These are phyloP conservation scores for Paramecium biaurelia DNA, from an alignment of 73 alveolate species.

Conservation along the genomic window DNA sequence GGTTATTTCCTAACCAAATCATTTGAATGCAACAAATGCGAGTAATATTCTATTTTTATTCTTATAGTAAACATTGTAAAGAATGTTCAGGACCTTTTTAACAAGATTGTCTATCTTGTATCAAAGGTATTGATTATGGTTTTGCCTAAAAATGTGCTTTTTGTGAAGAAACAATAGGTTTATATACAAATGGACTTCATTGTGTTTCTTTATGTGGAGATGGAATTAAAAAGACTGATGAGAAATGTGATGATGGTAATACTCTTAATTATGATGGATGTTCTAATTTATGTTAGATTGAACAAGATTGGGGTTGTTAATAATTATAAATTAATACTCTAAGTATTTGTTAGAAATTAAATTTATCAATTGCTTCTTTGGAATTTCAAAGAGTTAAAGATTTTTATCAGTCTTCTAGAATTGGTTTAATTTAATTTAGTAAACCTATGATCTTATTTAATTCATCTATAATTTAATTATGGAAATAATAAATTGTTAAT, in stretches of 20 bases:
- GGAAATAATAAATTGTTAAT: background rate
- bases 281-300: background rate
- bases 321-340: background rate
- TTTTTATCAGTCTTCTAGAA: background rate
- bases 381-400: background rate
- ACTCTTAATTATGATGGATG: conserved; percentile 59
- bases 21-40: background rate
- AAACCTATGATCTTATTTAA: background rate
- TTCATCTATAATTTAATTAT: background rate
- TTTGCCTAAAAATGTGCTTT: background rate
- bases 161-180: conserved; percentile 11
- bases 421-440: background rate
- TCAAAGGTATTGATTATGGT: conserved; percentile 50
- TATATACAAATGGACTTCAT: background rate
- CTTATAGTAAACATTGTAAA: background rate
- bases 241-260: conserved; percentile 66
- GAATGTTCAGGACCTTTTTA: background rate
- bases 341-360: background rate
- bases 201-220: conserved; percentile 52
- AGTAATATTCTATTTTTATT: background rate
- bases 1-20: background rate
- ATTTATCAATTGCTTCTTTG: background rate
- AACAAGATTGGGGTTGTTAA: background rate
- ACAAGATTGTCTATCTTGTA: background rate
- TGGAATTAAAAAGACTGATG: conserved; percentile 26